Evolutionary conservation across 805 yeast genomes (phyloP).

Genomic region (Scheffersomyces spartinae): DNA sequence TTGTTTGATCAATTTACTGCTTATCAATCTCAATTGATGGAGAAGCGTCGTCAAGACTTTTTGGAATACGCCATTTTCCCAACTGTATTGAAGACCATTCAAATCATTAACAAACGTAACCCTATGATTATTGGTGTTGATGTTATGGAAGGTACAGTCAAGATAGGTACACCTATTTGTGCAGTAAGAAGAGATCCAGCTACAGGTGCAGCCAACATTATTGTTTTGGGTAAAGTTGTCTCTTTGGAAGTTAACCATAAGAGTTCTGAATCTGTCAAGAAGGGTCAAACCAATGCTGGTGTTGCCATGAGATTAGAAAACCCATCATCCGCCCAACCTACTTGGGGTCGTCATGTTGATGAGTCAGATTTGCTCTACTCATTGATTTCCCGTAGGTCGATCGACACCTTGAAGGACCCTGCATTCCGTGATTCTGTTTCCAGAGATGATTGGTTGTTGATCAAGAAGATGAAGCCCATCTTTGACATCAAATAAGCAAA

Average conservation of each 20-base stretch:
- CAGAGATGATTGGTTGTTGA: constrained; percentile 90
- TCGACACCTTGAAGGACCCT: constrained; percentile 95
- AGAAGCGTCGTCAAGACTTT: constrained; percentile 81
- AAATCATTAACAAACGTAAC: constrained; percentile 94
- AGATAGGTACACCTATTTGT: constrained; percentile 91
- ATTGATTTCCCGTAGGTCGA: constrained; percentile 77
- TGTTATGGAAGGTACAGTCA: constrained; percentile 80
- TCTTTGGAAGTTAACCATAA: constrained; percentile 96
- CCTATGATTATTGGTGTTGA: constrained; percentile 99
- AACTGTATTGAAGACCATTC: constrained; percentile 86
- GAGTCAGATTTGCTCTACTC: constrained; percentile 87
- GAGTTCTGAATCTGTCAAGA: constrained; percentile 65
- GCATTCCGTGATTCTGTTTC: constrained; percentile 93
- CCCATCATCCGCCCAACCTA: constrained; percentile 86
- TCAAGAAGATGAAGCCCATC: constrained; percentile 78
- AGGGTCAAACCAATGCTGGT: constrained; percentile 95
- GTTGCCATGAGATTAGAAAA: constrained; percentile 96
- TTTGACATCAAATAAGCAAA: constrained; percentile 75
- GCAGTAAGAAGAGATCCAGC: constrained; percentile 83
- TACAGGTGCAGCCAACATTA: constrained; percentile 60
- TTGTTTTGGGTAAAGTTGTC: constrained; percentile 76
- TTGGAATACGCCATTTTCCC: constrained; percentile 89
- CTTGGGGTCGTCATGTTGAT: constrained; percentile 98
- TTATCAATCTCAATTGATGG: constrained; percentile 80
- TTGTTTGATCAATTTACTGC: constrained; percentile 90